phyloP scores from a whole-genome alignment of 2,329 filamentous ascomycete species.

The Aspergillus tamarii region DNA sequence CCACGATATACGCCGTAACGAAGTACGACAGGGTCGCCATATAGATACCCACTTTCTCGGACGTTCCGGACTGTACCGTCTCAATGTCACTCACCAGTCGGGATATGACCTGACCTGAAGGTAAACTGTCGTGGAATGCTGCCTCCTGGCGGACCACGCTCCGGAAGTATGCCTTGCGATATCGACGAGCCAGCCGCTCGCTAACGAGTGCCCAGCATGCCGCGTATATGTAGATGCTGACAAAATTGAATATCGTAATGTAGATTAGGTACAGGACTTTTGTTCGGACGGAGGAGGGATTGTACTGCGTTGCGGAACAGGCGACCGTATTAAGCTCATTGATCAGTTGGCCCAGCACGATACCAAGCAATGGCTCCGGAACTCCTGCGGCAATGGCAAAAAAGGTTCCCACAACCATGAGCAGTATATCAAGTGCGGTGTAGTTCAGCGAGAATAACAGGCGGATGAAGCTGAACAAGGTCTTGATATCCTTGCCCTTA shows the following conservation, averaged over 20 bases:
- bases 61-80: conserved; percentile 67
- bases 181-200: conserved; percentile 64
- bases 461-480: neutral
- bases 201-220: conserved; percentile 67
- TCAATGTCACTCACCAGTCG: conserved; percentile 68
- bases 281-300: conserved; percentile 4
- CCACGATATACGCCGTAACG: conserved; percentile 66
- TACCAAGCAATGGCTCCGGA: conserved; percentile 4
- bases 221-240: conserved; percentile 63
- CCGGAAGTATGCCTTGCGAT: conserved; percentile 64
- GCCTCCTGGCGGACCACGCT: conserved; percentile 64
- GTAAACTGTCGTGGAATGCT: conserved; percentile 65
- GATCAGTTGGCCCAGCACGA: conserved; percentile 5
- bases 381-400: conserved; percentile 7
- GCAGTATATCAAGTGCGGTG: neutral
- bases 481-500: neutral
- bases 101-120: conserved; percentile 64
- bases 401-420: neutral
- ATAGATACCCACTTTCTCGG: conserved; percentile 70
- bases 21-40: conserved; percentile 68
- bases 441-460: neutral
- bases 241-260: neutral
- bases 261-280: conserved; percentile 12
- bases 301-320: neutral
- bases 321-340: conserved; percentile 3